Evolutionary conservation across 148 eudicot species (phyloP).

Genomic region (Talinum fruticosum): DNA sequence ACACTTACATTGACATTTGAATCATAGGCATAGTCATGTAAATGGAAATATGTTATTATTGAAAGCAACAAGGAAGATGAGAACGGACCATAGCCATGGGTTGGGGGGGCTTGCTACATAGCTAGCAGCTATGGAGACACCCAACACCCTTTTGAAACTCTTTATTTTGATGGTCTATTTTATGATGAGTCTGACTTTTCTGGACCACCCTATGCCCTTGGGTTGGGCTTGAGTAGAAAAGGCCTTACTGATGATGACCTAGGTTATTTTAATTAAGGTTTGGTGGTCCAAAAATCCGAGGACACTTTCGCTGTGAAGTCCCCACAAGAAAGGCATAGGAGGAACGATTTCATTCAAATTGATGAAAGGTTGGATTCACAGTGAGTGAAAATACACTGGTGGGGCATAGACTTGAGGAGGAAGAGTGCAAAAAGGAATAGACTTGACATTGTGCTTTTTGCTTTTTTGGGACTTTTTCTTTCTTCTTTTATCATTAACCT

Average conservation of each 20-base stretch:
- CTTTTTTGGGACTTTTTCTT: background rate
- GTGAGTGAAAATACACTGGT: background rate
- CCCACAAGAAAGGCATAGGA: too few relatives aligned
- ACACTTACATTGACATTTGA: too few relatives aligned
- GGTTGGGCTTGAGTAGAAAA: background rate
- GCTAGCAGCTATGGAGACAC: background rate
- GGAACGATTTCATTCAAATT: too few relatives aligned
- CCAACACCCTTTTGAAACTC: background rate
- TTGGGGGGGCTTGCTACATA: background rate
- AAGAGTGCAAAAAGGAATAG: background rate
- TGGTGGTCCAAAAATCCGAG: conserved; percentile 5
- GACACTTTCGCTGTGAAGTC: background rate
- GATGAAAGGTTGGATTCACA: background rate
- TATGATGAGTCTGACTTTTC: background rate
- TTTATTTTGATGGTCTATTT: background rate
- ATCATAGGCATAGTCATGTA: too few relatives aligned
- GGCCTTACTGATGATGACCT: background rate
- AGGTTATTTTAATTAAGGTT: background rate
- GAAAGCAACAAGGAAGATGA: too few relatives aligned
- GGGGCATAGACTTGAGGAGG: background rate
- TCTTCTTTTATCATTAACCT: background rate
- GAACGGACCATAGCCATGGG: background rate
- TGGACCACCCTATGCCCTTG: background rate
- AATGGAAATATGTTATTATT: too few relatives aligned
- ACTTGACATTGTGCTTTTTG: background rate